phyloP scores from a whole-genome alignment of 73 alveolate genomes.

The Urostyla sp. region DNA sequence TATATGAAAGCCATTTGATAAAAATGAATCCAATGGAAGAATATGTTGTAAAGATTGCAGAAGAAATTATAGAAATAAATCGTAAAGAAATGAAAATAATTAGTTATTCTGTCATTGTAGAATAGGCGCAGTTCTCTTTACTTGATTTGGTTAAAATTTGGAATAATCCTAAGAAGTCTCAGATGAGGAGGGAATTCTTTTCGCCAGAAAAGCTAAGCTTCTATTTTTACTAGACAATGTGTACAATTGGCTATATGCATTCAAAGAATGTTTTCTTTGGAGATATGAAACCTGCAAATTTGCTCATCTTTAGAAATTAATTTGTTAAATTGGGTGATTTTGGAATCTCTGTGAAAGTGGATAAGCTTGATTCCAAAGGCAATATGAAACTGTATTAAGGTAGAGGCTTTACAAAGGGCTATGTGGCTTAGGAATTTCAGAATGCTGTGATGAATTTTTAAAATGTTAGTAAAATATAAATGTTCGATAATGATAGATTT shows the following conservation, averaged over 20 bases:
- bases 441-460: neutral
- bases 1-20: constrained; percentile 33
- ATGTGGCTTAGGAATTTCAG: neutral
- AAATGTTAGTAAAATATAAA: neutral
- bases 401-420: constrained; percentile 9
- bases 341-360: constrained; percentile 39
- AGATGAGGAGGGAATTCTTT: constrained; percentile 20
- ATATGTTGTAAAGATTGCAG: constrained; percentile 15
- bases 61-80: constrained; percentile 51
- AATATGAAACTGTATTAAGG: neutral
- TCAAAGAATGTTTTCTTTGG: constrained; percentile 34
- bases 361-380: neutral
- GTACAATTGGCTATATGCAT: constrained; percentile 28
- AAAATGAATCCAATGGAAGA: neutral
- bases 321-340: constrained; percentile 52
- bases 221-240: constrained; percentile 28
- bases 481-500: constrained; percentile 3
- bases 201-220: constrained; percentile 23
- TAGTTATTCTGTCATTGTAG: constrained; percentile 43
- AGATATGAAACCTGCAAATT: constrained; percentile 52
- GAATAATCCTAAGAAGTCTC: neutral
- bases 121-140: constrained; percentile 38
- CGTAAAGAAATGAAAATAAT: neutral
- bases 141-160: constrained; percentile 14
- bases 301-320: constrained; percentile 32